Percentiles rank a stretch among this genome's conserved stretches.
Evolutionary conservation across 257 asterid species (phyloP).

Genomic region (Ophiorrhiza pumila): DNA sequence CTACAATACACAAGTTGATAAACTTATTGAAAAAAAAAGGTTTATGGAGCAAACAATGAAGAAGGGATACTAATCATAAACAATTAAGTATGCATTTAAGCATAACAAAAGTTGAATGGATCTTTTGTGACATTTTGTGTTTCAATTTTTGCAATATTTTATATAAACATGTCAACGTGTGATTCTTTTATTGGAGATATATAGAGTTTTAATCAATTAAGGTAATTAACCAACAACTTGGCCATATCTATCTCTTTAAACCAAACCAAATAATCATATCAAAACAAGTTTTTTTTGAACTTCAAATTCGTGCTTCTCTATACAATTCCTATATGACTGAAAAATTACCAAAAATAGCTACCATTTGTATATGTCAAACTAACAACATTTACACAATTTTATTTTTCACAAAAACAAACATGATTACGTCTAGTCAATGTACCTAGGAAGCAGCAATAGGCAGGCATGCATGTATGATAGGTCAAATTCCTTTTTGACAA

Average conservation of each 20-base stretch:
- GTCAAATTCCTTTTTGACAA: conserved; percentile 11
- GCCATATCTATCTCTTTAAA: neutral
- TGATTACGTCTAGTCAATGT: conserved; percentile 7
- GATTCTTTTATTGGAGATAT: too few species aligned
- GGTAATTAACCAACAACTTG: too few species aligned
- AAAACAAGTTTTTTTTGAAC: neutral
- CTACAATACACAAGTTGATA: too few species aligned
- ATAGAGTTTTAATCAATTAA: too few species aligned
- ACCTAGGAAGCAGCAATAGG: conserved; percentile 1
- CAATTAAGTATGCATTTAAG: too few species aligned
- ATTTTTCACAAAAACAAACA: neutral
- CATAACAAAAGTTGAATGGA: too few species aligned
- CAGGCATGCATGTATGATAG: conserved; percentile 13
- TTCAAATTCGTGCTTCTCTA: neutral
- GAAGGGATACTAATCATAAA: too few species aligned
- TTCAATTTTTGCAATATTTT: too few species aligned
- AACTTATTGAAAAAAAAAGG: too few species aligned
- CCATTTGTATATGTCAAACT: neutral
- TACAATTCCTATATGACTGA: neutral
- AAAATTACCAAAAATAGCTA: neutral
- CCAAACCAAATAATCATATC: neutral
- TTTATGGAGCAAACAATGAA: too few species aligned
- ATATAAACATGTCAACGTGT: too few species aligned
- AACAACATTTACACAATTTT: neutral
- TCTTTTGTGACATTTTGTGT: too few species aligned